These are phyloP conservation scores for Aspergillus japonicus DNA, from an alignment of 2,329 filamentous ascomycete species.

Conservation along the genomic window DNA sequence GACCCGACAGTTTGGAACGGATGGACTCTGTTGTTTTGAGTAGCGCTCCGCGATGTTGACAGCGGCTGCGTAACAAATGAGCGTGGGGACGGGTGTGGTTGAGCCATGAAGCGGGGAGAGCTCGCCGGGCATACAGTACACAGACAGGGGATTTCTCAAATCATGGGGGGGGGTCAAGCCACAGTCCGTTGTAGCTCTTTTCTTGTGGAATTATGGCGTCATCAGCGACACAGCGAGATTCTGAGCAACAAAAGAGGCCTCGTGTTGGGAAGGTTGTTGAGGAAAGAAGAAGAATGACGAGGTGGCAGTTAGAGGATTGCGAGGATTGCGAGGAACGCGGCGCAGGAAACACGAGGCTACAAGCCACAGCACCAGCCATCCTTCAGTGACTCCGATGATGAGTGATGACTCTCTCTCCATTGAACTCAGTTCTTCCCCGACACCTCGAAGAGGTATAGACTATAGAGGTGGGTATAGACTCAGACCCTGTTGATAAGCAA, in stretches of 20 bases:
- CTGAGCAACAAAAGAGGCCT: not conserved
- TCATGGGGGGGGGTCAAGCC: not conserved
- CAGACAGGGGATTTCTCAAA: not conserved
- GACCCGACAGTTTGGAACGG: conserved; percentile 16
- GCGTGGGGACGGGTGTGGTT: not conserved
- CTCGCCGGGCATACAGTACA: not conserved
- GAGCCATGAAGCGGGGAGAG: not conserved
- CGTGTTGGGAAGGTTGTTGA: not conserved
- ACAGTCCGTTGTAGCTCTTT: not conserved
- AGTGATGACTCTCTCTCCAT: conserved; percentile 8
- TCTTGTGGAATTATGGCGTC: not conserved
- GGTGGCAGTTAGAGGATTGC: conserved; percentile 5
- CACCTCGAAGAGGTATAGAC: conserved; percentile 6
- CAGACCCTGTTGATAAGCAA: too few species aligned
- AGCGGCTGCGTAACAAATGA: conserved; percentile 19
- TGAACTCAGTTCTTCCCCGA: conserved; percentile 12
- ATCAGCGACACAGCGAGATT: not conserved
- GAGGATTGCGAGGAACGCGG: conserved; percentile 3
- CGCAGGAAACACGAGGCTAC: conserved; percentile 19
- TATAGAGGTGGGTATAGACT: conserved; percentile 7
- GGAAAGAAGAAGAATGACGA: not conserved
- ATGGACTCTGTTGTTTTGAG: conserved; percentile 13
- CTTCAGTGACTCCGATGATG: not conserved
- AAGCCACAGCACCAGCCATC: conserved; percentile 17
- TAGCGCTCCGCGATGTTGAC: conserved; percentile 1